Percentiles rank a stretch among this genome's conserved stretches.
These are phyloP conservation scores for Alternaria incomplexa DNA, from an alignment of 2,329 filamentous ascomycete species.

Conservation along the genomic window DNA sequence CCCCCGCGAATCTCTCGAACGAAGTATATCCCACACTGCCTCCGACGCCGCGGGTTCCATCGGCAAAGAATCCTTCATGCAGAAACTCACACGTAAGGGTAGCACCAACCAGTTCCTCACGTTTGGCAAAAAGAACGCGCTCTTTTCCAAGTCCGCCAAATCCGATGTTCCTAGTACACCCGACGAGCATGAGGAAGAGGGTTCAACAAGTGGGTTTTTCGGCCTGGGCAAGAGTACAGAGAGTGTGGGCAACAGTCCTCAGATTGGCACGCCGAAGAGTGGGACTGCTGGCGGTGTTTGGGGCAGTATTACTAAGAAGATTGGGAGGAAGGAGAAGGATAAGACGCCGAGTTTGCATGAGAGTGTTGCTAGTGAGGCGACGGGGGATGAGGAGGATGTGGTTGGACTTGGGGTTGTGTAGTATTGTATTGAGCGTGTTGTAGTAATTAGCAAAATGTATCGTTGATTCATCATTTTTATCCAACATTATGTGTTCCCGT, in stretches of 20 bases:
- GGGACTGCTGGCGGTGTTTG: constrained; percentile 45
- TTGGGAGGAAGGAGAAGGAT: constrained; percentile 50
- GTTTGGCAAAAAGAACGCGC: constrained; percentile 47
- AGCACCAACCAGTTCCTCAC: constrained; percentile 54
- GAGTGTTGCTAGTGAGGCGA: constrained; percentile 52
- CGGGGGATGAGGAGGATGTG: constrained; percentile 46
- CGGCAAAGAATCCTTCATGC: constrained; percentile 57
- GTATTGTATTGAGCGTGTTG: not conserved
- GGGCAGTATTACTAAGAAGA: constrained; percentile 54
- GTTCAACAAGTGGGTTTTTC: constrained; percentile 15
- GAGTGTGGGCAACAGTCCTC: constrained; percentile 44
- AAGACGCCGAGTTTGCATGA: constrained; percentile 57
- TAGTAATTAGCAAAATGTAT: not conserved
- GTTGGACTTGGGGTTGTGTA: not conserved
- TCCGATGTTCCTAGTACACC: constrained; percentile 42
- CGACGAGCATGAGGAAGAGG: constrained; percentile 50
- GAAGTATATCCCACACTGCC: constrained; percentile 45
- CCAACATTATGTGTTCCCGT: too few species aligned
- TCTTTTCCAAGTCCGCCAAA: constrained; percentile 41
- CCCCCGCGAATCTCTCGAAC: constrained; percentile 51
- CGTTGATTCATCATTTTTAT: too few species aligned
- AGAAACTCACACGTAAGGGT: constrained; percentile 57
- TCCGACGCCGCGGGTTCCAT: constrained; percentile 42
- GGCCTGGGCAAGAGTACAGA: constrained; percentile 36
- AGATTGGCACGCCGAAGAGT: constrained; percentile 46